Evolutionary conservation across 768 basidiomycete species (phyloP).

Genomic region (Pleurotus cornucopiae): DNA sequence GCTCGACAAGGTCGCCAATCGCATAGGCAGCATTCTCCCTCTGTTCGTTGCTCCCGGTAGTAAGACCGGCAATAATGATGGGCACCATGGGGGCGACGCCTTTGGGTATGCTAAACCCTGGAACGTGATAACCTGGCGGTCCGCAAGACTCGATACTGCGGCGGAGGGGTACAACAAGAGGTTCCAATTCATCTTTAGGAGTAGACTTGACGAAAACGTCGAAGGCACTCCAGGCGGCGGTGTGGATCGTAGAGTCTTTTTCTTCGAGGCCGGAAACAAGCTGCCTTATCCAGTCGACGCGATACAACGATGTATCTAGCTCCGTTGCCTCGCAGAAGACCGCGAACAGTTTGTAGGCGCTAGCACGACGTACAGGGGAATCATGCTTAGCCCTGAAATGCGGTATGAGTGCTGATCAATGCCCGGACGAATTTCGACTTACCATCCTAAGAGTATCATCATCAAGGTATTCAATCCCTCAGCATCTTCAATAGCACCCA

Average conservation of each 20-base stretch:
- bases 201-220: conserved; percentile 87
- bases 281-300: conserved; percentile 92
- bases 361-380: conserved; percentile 65
- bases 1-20: conserved; percentile 92
- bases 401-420: neutral
- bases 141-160: conserved; percentile 85
- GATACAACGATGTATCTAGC: conserved; percentile 80
- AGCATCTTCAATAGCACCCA: conserved; percentile 75
- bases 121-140: conserved; percentile 68
- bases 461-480: conserved; percentile 91
- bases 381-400: conserved; percentile 76
- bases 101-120: conserved; percentile 83
- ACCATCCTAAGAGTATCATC: conserved; percentile 88
- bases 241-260: conserved; percentile 65
- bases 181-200: conserved; percentile 90
- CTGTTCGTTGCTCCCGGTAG: conserved; percentile 92
- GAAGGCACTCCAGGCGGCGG: conserved; percentile 77
- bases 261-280: conserved; percentile 84
- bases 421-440: conserved; percentile 19
- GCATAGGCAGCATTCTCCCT: conserved; percentile 94
- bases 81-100: conserved; percentile 82
- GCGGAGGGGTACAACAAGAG: conserved; percentile 84
- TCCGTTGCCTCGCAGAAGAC: conserved; percentile 81
- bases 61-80: conserved; percentile 88
- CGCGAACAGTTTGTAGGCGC: conserved; percentile 73